phyloP scores from a whole-genome alignment of 306 rosid genomes.

The Vigna unguiculata region DNA sequence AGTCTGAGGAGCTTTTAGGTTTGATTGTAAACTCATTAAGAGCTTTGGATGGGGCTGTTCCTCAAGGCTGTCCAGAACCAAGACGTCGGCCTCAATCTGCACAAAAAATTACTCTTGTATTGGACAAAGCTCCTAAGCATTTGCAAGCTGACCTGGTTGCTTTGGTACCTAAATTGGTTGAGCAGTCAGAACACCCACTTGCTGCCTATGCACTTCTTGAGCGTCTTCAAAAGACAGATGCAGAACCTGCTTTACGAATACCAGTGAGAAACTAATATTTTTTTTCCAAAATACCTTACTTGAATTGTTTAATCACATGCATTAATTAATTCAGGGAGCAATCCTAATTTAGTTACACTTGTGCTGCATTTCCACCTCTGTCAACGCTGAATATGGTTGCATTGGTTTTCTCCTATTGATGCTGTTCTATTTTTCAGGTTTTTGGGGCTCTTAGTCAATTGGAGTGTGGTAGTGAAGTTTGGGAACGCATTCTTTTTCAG shows the following conservation, averaged over 20 bases:
- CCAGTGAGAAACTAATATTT: conserved; percentile 69
- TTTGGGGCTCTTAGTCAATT: conserved; percentile 90
- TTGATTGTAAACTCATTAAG: conserved; percentile 95
- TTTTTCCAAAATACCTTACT: conserved; percentile 38
- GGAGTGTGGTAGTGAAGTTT: conserved; percentile 94
- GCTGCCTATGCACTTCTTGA: conserved; percentile 95
- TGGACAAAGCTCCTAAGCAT: conserved; percentile 98
- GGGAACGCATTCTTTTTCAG: conserved; percentile 90
- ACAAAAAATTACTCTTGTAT: conserved; percentile 87
- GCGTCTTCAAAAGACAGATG: conserved; percentile 89
- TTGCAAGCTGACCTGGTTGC: conserved; percentile 90
- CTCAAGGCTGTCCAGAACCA: conserved; percentile 97
- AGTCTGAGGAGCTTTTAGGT: conserved; percentile 98
- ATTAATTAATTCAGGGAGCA: conserved; percentile 5
- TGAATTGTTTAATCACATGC: conserved; percentile 24
- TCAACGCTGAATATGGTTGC: conserved; percentile 13
- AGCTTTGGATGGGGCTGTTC: conserved; percentile 95
- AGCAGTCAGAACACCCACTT: conserved; percentile 92
- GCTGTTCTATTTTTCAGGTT: conserved; percentile 61
- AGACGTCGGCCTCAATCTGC: conserved; percentile 97
- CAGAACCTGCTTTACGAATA: conserved; percentile 81
- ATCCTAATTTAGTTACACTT: conserved; percentile 20
- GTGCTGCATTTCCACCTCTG: conserved; percentile 18
- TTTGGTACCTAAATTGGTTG: conserved; percentile 94
- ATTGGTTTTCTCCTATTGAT: conserved; percentile 46